Evolutionary conservation across 2,329 filamentous ascomycete species (phyloP), one percentile per base, ranked within the genome.

Genomic region (Exophiala lecanii-corni): DNA sequence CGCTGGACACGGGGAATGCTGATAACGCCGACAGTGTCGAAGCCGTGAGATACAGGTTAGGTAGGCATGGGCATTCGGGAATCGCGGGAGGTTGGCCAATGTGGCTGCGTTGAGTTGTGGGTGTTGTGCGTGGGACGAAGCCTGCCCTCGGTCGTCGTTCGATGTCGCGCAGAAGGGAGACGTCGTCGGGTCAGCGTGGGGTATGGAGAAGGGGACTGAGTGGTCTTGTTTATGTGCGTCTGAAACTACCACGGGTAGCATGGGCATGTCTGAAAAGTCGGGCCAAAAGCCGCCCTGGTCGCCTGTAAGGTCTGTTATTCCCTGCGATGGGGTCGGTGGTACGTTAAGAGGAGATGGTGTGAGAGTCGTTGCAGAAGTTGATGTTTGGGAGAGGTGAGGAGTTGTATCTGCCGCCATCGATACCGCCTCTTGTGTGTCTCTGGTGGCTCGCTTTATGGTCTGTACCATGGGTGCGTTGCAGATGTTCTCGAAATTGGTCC

Each of bases 1-100:
- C 64, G 5, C 61, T 57, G 7, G 62, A 64, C 43, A 69, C 55
- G 3, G 69, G 68, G 43, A 69, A 70, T 15, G 66, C 60, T 21
- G 61, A 58, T 10, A 71, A 56, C 15, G 55, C 44, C 9, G 47
- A 53, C 4, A 57, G 33, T 2, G 52, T 57, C 4, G 55, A 57
- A 3, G 56, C 62, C 18, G 63, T 67, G 20, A 71, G 59, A 44
- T 71, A 71, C 9, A 55, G 21, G 36, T 57, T 56, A 16, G 55
- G 54, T 12, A 57, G 45, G 36, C 55, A 57, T 3, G 54, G 44
- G 31, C 55, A 57, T 9, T 45, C 52, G 23, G 54, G 51, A 3
- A 53, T 31, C 3, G 49, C 23, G 17, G 54, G 50, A 54, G 40
- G 25, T 50, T 43, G 6, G 40, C 37, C 16, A 53, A 31, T 12